Evolutionary conservation across 2,329 filamentous ascomycete genomes (phyloP).

Genomic region (Berkeleyomyces rouxiae): DNA sequence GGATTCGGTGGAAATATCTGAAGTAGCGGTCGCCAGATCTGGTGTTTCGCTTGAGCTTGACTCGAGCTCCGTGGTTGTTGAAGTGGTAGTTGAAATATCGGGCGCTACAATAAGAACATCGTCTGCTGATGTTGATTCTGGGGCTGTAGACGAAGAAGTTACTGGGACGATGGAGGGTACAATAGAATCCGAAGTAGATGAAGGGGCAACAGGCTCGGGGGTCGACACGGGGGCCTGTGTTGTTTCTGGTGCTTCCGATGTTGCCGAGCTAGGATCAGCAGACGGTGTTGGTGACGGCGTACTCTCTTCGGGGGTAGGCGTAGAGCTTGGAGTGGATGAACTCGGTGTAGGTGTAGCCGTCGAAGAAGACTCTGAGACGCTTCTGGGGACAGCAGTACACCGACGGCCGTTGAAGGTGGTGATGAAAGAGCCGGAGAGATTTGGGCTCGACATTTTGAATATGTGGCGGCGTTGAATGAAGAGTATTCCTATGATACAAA

Average conservation of each 20-base stretch:
- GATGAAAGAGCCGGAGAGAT: conserved; percentile 31
- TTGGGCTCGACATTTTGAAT: conserved; percentile 27
- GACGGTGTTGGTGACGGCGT: conserved; percentile 11
- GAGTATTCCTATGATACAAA: neutral
- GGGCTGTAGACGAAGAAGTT: neutral
- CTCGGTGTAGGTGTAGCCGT: conserved; percentile 15
- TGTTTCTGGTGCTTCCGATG: neutral
- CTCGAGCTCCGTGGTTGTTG: neutral
- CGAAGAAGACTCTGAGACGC: conserved; percentile 15
- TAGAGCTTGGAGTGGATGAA: conserved; percentile 13
- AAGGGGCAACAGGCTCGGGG: neutral
- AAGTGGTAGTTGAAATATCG: neutral
- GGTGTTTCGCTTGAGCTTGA: neutral
- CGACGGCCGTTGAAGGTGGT: conserved; percentile 33
- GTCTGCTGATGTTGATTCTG: neutral
- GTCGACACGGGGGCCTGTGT: conserved; percentile 10
- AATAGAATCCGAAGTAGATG: neutral
- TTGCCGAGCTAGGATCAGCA: conserved; percentile 10
- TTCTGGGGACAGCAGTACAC: conserved; percentile 37
- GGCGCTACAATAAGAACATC: neutral
- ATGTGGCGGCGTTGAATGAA: neutral
- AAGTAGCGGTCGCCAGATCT: neutral
- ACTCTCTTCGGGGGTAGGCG: conserved; percentile 13
- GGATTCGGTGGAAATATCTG: neutral
- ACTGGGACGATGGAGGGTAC: neutral